Evolutionary conservation across 371 early-diverging fungal species (phyloP).

Genomic region (Globomyces sp.): DNA sequence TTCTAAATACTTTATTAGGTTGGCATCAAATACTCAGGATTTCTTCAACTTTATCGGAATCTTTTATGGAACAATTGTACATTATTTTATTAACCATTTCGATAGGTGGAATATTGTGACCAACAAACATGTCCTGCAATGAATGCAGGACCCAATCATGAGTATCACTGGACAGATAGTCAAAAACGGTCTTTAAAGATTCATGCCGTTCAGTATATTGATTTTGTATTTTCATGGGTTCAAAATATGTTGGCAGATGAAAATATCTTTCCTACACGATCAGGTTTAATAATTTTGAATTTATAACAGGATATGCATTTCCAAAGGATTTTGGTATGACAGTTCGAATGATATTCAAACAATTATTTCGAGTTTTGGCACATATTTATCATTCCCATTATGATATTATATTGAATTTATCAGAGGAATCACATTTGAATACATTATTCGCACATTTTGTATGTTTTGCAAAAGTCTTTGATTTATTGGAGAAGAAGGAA

Average conservation of each 20-base stretch:
- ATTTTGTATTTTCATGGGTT: constrained; percentile 87
- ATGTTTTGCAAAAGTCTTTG: constrained; percentile 88
- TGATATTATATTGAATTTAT: constrained; percentile 75
- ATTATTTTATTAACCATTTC: too few relatives aligned
- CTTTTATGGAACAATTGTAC: constrained; percentile 84
- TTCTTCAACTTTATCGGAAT: constrained; percentile 92
- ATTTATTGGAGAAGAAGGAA: constrained; percentile 89
- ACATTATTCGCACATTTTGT: constrained; percentile 92
- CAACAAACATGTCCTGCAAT: constrained; percentile 74
- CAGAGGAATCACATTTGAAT: constrained; percentile 88
- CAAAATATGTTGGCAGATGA: constrained; percentile 87
- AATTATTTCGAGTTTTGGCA: constrained; percentile 86
- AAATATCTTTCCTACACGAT: constrained; percentile 75
- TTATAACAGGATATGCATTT: constrained; percentile 60
- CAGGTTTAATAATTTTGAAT: constrained; percentile 36
- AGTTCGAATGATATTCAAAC: constrained; percentile 69
- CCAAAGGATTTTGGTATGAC: constrained; percentile 73
- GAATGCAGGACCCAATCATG: constrained; percentile 82
- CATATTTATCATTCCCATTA: constrained; percentile 95
- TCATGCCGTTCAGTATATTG: constrained; percentile 92
- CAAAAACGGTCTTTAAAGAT: constrained; percentile 78
- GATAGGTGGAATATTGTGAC: constrained; percentile 74
- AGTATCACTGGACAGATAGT: constrained; percentile 90
- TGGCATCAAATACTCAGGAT: constrained; percentile 44
- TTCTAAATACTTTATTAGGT: not conserved